Base-by-base conservation (phyloP, 176 grass and related monocot species). In the Dendrocalamus sinicus region DNA sequence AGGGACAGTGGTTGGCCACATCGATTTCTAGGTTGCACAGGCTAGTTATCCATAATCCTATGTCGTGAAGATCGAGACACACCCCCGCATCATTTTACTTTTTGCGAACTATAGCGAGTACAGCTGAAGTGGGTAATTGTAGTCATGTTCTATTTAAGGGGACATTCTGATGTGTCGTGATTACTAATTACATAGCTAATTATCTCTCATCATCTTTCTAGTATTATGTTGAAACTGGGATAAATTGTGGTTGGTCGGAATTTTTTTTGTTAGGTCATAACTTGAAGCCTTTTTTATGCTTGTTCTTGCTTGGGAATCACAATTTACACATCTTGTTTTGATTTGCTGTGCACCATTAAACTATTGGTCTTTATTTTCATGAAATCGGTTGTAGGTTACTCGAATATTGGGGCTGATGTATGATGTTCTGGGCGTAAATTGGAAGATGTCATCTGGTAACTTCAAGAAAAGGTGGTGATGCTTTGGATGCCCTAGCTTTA, bases 391-490 rank as follows among this genome's bases (percentile, higher is more conserved):
- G 58, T 85, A 95, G 95, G 91, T 98, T 71, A 91, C 93, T 92
- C 88, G 93, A 92, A 98, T 98, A 87, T 71, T 92, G 86, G 32
- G 12, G 93, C 93, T 70, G 95, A 98, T 93, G 22, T 98, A 98
- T 83, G 95, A 98, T 80, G 86, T 98, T 57, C 89, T 98, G 50
- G 93, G 93, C 58, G 83, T 93, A 55, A 98, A 98, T 82, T 98
- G 95, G 95, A 98, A 95, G 63, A 98, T 95, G 93, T 84, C 89
- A 70, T 66, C 93, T 63, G 95, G 94, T 71, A 98, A 95, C 73
- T 89, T 92, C 68, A 98, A 98, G 91, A 98, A 98, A 98, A 95
- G 93, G 95, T 98, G 35, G 24, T n/a, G n/a, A n/a, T n/a, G n/a
- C n/a, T n/a, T n/a, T n/a, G n/a, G n/a, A n/a, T n/a, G n/a, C n/a